Conservation (phyloP, 1,284 basidiomycete species). For the Ceratobasidium sp. region DNA sequence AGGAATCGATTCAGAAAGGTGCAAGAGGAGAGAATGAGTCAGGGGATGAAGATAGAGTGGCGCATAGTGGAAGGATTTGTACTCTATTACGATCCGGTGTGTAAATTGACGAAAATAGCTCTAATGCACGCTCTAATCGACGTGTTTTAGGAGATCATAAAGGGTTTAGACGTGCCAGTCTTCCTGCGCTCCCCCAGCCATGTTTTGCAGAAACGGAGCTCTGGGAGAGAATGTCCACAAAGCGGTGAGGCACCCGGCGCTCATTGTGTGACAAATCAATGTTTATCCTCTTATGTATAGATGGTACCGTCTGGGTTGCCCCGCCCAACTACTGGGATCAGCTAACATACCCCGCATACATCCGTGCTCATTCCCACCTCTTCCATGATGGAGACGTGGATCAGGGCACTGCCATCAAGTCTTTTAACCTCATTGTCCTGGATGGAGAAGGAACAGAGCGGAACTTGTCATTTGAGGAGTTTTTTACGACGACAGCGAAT, state of each 20-base stretch:
- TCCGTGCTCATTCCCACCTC: conserved; percentile 82
- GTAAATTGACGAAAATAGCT: conserved; percentile 52
- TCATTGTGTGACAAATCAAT: too few species aligned
- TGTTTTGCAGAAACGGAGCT: not conserved
- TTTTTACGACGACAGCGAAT: conserved; percentile 7
- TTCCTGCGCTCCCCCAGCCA: conserved; percentile 16
- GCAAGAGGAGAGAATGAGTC: conserved; percentile 55
- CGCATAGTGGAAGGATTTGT: conserved; percentile 94
- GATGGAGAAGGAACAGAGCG: conserved; percentile 21
- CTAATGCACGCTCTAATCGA: too few species aligned
- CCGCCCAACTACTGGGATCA: conserved; percentile 77
- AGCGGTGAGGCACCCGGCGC: not conserved
- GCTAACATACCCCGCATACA: conserved; percentile 94
- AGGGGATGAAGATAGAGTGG: conserved; percentile 70
- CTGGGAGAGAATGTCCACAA: not conserved
- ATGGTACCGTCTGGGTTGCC: not conserved
- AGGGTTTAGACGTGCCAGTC: not conserved
- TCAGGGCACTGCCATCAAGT: conserved; percentile 60
- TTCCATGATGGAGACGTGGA: conserved; percentile 85
- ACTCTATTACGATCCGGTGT: conserved; percentile 87
- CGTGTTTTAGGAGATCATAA: conserved; percentile 6
- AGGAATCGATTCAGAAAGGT: conserved; percentile 64
- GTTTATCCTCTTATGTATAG: not conserved
- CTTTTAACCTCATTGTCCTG: not conserved
- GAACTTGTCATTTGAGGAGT: conserved; percentile 16